Evolutionary conservation across 768 basidiomycete species (phyloP), one percentile per base, ranked within the genome.

Genomic region (Podaxis carcinomalis): DNA sequence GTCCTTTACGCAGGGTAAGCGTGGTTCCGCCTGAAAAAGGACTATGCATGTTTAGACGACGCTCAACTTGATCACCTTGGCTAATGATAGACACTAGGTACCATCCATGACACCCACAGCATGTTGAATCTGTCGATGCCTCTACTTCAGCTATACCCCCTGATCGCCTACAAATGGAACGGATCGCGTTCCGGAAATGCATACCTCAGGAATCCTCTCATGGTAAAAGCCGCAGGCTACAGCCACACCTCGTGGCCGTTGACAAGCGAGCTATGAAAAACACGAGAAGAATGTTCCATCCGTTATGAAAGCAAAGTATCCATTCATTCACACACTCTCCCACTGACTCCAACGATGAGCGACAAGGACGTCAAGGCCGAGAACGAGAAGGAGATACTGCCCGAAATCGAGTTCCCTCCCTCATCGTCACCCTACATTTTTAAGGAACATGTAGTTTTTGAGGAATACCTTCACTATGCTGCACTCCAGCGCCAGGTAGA

Each of bases 401-500:
- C n/a, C 36, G 52, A 54, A 2, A 21, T 14, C 21, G 52, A 13
- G 21, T n/a, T 6, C 9, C 16, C n/a, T 5, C 42, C 42, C 14
- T 44, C 42, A 6, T 44, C 19, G 19, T 23, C 35, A 4, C 19
- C 25, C 36, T n/a, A 37, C 37, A 11, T 11, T 4, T 14, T 39
- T 36, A 11, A 39, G 5, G 36, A 39, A 37, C 36, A 62, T 11
- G 57, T 68, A 28, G 65, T 69, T 19, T 76, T 75, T 57, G 75
- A 77, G 62, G 76, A 77, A 10, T 77, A 71, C 59, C 68, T 76
- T 6, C 72, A 75, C 63, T 76, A 72, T 53, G 73, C 74, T 0
- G 74, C 74, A 1, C 57, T 77, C 25, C 75, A 78, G 57, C 67
- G 77, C 23, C 67, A 65, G 4, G 68, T 68, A 10, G 76, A 77